A percentile compares a stretch with the other conserved stretches of the same genome.
Evolutionary conservation across 352 stramenopile genomes (phyloP).

Genomic region (Pythium aristosporum): DNA sequence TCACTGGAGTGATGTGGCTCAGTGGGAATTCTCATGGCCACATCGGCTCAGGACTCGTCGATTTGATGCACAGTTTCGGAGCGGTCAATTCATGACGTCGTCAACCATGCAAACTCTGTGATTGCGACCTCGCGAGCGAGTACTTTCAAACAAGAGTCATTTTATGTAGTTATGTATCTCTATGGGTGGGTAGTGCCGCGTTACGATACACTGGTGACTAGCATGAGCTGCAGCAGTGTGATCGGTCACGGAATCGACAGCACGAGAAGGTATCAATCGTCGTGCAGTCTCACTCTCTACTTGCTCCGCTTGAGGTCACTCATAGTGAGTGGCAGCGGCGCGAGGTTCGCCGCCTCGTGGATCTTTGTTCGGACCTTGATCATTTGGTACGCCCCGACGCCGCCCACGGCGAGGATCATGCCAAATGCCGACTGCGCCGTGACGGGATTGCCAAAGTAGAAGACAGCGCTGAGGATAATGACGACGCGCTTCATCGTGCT

Average conservation of each 20-base stretch:
- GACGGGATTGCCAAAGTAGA: constrained; percentile 85
- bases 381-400: constrained; percentile 77
- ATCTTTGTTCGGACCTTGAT: constrained; percentile 71
- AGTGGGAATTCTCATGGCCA: too few relatives aligned
- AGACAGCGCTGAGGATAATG: constrained; percentile 80
- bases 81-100: too few relatives aligned
- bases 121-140: too few relatives aligned
- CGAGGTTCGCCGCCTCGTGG: constrained; percentile 25
- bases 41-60: too few relatives aligned
- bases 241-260: not conserved
- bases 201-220: too few relatives aligned
- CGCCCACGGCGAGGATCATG: constrained; percentile 72
- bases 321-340: constrained; percentile 51
- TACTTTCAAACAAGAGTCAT: too few relatives aligned
- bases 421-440: constrained; percentile 64
- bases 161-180: too few relatives aligned
- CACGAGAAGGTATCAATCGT: too few relatives aligned
- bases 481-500: constrained; percentile 89
- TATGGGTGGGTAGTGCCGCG: too few relatives aligned
- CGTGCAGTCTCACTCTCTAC: constrained; percentile 9
- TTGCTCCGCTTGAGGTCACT: constrained; percentile 34
- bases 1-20: too few relatives aligned
- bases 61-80: too few relatives aligned
- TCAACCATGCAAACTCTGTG: too few relatives aligned
- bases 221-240: not conserved